Base-by-base conservation (phyloP, 768 basidiomycete species). In the Suillus occidentalis region DNA sequence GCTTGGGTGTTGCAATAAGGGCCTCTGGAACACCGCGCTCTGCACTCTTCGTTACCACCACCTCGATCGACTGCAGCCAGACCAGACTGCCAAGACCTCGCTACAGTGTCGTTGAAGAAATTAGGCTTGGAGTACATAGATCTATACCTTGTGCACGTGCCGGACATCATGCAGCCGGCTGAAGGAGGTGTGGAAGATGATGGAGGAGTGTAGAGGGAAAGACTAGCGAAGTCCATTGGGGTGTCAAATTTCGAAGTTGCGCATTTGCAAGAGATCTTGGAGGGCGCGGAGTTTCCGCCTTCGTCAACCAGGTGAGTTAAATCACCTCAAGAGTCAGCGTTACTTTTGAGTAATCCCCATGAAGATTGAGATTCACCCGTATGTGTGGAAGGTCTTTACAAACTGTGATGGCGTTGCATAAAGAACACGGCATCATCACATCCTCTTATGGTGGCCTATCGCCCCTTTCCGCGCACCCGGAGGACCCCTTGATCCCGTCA, bases 281-380 rank as follows among this genome's bases (percentile, higher is more conserved):
- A 83, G 68, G 71, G 74, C 0, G 86, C 87, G 1, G 79, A 76
- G 42, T 75, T 88, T 68, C 84, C 81, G 43, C 91, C 90, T 4
- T 87, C 85, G 1, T 89, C 47, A 91, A 93, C 71, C 90, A 92
- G 79, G 89, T 87, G 31, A 10, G 39, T n/a, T 4, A 66, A 68
- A 18, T 18, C 18, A 37, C 58, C 37, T 34, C 39, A 20, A 28
- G 43, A 40, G 16, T 14, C 62, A 39, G 53, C 55, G 31, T 42
- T 56, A 34, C 36, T 47, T 25, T 40, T 28, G 8, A 58, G 5
- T 0, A 0, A 22, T 22, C 20, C 58, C 20, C 20, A 18, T 9
- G 18, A 8, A 91, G 87, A 88, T 92, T 58, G 82, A 84, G 65
- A 76, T 91, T 39, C 88, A 91, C 72, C 89, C 91, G 13, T 92